These are phyloP conservation scores for Iberis pinnata DNA, from an alignment of 345 rosid species.

Conservation along the genomic window DNA sequence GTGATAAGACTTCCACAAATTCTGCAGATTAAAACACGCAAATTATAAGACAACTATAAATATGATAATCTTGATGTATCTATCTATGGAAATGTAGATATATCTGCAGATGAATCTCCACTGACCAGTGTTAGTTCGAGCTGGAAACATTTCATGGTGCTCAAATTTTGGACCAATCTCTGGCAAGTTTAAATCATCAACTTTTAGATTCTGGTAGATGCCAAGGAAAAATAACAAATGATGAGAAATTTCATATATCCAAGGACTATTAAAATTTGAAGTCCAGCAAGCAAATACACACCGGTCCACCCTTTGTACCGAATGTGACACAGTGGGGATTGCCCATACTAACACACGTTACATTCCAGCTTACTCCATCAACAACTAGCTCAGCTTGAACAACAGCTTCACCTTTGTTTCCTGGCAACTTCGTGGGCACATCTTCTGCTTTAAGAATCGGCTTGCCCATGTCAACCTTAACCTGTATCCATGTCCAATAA, in stretches of 20 bases:
- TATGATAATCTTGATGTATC: neutral
- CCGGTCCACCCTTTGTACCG: conserved; percentile 58
- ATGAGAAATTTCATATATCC: neutral
- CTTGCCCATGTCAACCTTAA: conserved; percentile 91
- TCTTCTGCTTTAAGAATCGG: conserved; percentile 75
- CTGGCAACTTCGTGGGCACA: conserved; percentile 66
- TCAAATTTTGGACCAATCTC: conserved; percentile 89
- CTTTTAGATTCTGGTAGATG: conserved; percentile 54
- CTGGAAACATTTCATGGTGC: conserved; percentile 81
- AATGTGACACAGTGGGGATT: conserved; percentile 94
- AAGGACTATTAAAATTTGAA: neutral
- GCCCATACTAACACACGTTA: conserved; percentile 98
- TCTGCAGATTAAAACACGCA: conserved; percentile 41
- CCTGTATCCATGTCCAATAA: conserved; percentile 40
- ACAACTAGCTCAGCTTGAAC: conserved; percentile 51
- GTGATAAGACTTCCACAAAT: conserved; percentile 81
- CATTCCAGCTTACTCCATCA: conserved; percentile 81
- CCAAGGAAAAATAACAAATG: neutral
- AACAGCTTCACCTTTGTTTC: conserved; percentile 43
- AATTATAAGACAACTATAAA: neutral
- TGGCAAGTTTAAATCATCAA: conserved; percentile 73
- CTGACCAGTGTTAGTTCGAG: conserved; percentile 93
- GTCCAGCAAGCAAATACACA: conserved; percentile 28
- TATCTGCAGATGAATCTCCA: conserved; percentile 11
- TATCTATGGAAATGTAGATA: no score